These are phyloP conservation scores for Fraxinus excelsior DNA, from an alignment of 257 asterid genomes.

Conservation along the genomic window DNA sequence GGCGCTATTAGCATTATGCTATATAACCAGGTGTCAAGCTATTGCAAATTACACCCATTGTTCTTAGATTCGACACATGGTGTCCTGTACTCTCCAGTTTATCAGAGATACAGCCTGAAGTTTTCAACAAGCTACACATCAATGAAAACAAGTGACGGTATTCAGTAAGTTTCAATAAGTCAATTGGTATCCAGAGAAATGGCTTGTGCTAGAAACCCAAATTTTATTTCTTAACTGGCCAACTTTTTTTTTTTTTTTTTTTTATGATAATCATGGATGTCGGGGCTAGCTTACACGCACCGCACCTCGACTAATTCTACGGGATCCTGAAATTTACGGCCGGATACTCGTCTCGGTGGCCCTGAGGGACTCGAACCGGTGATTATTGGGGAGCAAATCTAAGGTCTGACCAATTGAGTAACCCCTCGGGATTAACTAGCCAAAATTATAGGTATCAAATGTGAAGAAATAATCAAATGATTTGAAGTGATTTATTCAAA, in stretches of 20 bases:
- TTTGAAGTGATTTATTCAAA: slow-evolving; percentile 8
- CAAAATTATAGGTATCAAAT: background rate
- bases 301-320: no score
- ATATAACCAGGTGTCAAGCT: slow-evolving; percentile 12
- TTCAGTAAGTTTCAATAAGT: background rate
- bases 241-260: no score
- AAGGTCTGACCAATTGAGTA: no score
- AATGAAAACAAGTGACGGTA: background rate
- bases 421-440: no score
- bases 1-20: slow-evolving; percentile 18
- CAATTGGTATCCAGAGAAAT: slow-evolving; percentile 3
- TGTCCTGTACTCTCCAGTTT: background rate
- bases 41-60: slow-evolving; percentile 17
- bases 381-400: no score
- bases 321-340: no score
- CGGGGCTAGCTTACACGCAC: no score
- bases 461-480: background rate
- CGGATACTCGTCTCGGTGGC: no score
- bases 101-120: slow-evolving; percentile 6
- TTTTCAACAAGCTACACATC: background rate
- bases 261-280: no score
- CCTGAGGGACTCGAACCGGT: no score
- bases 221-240: background rate
- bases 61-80: slow-evolving; percentile 6
- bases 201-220: slow-evolving; percentile 4